Percentiles rank a stretch among this genome's conserved stretches.
phyloP scores from a whole-genome alignment of 108 stramenopile genomes.

The Cyclotella cryptica region DNA sequence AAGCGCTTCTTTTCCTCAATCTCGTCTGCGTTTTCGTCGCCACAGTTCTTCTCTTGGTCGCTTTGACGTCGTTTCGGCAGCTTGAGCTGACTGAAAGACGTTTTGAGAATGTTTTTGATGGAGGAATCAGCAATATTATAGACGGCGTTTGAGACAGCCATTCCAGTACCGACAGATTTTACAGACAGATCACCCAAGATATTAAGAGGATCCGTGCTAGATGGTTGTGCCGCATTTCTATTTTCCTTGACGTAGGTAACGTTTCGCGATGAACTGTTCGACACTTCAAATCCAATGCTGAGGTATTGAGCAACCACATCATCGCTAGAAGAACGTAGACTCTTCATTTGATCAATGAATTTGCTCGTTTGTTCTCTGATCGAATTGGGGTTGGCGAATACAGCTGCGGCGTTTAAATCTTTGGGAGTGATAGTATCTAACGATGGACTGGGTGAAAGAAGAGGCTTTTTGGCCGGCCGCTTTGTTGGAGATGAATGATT shows the following conservation, averaged over 20 bases:
- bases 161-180: constrained; percentile 55
- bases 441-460: constrained; percentile 7
- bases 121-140: constrained; percentile 58
- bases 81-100: constrained; percentile 49
- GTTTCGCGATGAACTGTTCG: constrained; percentile 17
- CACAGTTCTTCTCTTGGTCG: constrained; percentile 22
- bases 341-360: constrained; percentile 38
- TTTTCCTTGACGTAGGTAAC: constrained; percentile 48
- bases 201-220: constrained; percentile 39
- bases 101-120: constrained; percentile 51
- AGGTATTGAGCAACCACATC: constrained; percentile 49
- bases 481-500: constrained; percentile 38
- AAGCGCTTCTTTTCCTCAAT: constrained; percentile 19
- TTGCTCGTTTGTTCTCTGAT: constrained; percentile 41
- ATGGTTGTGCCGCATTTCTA: constrained; percentile 14
- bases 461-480: constrained; percentile 21
- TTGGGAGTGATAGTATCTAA: constrained; percentile 6
- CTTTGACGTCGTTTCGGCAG: neutral
- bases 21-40: constrained; percentile 18
- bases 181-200: constrained; percentile 55
- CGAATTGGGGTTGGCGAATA: constrained; percentile 43
- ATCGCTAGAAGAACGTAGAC: constrained; percentile 9
- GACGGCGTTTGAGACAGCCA: constrained; percentile 48
- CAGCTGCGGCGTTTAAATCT: constrained; percentile 42
- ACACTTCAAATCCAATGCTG: constrained; percentile 52